Percentiles rank a stretch among this genome's conserved stretches.
Conservation (phyloP, 768 basidiomycete species). For the Trametes cubensis region DNA sequence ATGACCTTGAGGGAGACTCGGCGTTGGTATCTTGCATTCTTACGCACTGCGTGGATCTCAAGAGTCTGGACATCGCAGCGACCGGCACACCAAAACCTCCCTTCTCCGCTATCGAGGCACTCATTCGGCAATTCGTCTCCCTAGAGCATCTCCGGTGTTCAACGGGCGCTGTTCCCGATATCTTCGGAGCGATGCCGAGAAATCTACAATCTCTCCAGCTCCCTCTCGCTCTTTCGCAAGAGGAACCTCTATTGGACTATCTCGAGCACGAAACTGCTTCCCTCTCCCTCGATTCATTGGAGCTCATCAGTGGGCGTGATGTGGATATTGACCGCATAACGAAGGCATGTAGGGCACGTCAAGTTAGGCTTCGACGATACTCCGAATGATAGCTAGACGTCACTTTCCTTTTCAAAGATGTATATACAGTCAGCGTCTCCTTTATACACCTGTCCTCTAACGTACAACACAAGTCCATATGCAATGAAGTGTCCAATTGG, state of each 20-base stretch:
- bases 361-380: no score
- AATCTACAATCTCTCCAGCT: neutral
- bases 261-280: neutral
- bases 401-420: no score
- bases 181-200: neutral
- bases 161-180: neutral
- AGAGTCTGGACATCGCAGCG: slow-evolving; percentile 1
- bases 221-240: neutral
- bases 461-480: slow-evolving; percentile 6
- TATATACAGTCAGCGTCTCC: no score
- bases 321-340: neutral
- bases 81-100: neutral
- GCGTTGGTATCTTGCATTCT: slow-evolving; percentile 1
- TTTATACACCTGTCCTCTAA: no score
- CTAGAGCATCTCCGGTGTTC: slow-evolving; percentile 8
- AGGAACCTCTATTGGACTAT: neutral
- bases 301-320: neutral
- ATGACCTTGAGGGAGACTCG: neutral
- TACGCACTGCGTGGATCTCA: slow-evolving; percentile 6
- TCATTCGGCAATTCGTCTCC: slow-evolving; percentile 1
- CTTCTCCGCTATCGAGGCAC: neutral
- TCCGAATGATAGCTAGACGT: no score
- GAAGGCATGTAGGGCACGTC: neutral
- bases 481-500: neutral
- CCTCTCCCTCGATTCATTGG: neutral